These are phyloP conservation scores for Starmerella kuoi DNA, from an alignment of 805 yeast genomes.

Conservation along the genomic window DNA sequence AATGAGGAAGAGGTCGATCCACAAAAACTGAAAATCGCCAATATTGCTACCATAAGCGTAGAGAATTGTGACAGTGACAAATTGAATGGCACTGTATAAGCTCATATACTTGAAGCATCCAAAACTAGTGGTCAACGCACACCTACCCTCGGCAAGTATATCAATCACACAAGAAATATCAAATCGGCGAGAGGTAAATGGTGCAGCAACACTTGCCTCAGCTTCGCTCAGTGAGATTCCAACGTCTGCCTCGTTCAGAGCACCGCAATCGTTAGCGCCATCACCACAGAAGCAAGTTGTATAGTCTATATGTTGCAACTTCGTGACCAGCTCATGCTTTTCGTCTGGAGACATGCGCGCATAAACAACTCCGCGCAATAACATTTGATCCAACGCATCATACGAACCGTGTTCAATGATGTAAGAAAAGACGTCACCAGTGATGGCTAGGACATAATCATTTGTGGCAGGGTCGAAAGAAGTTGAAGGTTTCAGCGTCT, in stretches of 20 bases:
- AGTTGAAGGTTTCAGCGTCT: slow-evolving; percentile 40
- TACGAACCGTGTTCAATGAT: slow-evolving; percentile 43
- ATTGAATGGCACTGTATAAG: slow-evolving; percentile 90
- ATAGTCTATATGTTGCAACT: slow-evolving; percentile 70
- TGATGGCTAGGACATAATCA: slow-evolving; percentile 62
- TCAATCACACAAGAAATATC: slow-evolving; percentile 88
- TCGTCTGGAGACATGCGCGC: slow-evolving; percentile 99
- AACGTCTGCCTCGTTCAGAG: slow-evolving; percentile 92
- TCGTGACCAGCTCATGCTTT: slow-evolving; percentile 87
- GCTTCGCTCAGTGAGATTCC: slow-evolving; percentile 95
- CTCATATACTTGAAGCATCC: slow-evolving; percentile 98
- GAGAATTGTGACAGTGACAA: slow-evolving; percentile 69
- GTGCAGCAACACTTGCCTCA: slow-evolving; percentile 97
- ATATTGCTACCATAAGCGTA: slow-evolving; percentile 82
- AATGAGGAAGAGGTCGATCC: slow-evolving; percentile 82
- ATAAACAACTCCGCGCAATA: slow-evolving; percentile 63
- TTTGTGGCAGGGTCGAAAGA: slow-evolving; percentile 14
- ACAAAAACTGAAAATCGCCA: slow-evolving; percentile 92
- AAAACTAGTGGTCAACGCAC: slow-evolving; percentile 87
- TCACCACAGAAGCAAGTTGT: slow-evolving; percentile 98
- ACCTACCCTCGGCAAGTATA: slow-evolving; percentile 88
- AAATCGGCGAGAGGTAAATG: slow-evolving; percentile 81
- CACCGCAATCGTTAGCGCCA: slow-evolving; percentile 99
- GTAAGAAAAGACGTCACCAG: slow-evolving; percentile 84
- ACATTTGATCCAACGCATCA: slow-evolving; percentile 39